These are phyloP conservation scores for Porcisia deanei DNA, from an alignment of 208 protist genomes.

Conservation along the genomic window DNA sequence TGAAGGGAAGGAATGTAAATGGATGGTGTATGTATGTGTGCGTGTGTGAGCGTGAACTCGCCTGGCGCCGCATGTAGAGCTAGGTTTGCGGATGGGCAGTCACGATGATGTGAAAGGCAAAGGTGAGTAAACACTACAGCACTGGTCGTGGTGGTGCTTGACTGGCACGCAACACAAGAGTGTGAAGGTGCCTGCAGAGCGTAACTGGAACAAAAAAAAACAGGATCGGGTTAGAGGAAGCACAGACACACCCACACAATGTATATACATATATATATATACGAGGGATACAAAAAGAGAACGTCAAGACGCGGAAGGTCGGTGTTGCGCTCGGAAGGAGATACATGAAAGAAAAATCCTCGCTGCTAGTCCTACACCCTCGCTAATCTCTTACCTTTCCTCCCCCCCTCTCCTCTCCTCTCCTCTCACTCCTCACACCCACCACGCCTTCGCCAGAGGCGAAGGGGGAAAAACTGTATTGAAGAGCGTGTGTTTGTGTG, in stretches of 20 bases:
- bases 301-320: too few species aligned
- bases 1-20: background rate
- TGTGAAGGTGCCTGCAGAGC: background rate
- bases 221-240: background rate
- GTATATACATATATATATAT: background rate
- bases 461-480: background rate
- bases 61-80: background rate
- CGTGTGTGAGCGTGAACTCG: background rate
- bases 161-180: background rate
- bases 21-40: background rate
- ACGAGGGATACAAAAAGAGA: background rate
- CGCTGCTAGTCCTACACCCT: too few species aligned
- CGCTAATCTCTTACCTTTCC: too few species aligned
- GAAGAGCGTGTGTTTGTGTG: background rate
- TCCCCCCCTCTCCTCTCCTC: background rate
- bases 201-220: slow-evolving; percentile 1
- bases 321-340: too few species aligned
- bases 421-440: background rate
- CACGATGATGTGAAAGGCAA: background rate
- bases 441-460: background rate
- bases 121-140: background rate
- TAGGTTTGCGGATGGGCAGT: background rate
- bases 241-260: background rate
- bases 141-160: background rate
- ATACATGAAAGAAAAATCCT: too few species aligned